Evolutionary conservation across 495 filamentous ascomycete species (phyloP).

Genomic region (Polyplosphaeria fusca): DNA sequence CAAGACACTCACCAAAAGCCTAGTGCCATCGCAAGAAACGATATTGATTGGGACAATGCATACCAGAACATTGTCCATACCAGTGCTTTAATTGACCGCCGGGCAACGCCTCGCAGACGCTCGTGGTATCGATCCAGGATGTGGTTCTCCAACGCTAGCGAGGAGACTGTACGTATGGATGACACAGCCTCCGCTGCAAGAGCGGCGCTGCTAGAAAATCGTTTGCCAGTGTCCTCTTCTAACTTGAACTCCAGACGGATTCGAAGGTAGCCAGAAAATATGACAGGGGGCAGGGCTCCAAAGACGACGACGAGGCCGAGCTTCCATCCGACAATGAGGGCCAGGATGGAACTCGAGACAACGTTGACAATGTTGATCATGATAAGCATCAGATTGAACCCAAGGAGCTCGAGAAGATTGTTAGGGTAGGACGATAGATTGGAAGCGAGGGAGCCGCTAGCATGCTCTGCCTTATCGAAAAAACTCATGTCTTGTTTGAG

Average conservation of each 20-base stretch:
- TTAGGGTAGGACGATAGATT: conserved; percentile 55
- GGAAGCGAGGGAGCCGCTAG: conserved; percentile 74
- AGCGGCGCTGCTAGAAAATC: conserved; percentile 36
- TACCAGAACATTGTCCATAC: conserved; percentile 59
- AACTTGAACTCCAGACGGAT: conserved; percentile 45
- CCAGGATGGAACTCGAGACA: conserved; percentile 33
- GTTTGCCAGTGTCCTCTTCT: conserved; percentile 31
- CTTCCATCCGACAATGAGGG: conserved; percentile 37
- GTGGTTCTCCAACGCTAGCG: conserved; percentile 44
- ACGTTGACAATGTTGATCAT: conserved; percentile 37
- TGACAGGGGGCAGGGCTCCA: conserved; percentile 33
- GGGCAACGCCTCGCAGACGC: conserved; percentile 18
- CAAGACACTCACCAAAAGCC: conserved; percentile 91
- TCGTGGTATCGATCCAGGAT: conserved; percentile 20
- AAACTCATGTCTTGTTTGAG: conserved; percentile 87
- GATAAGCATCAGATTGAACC: conserved; percentile 37
- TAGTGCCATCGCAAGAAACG: conserved; percentile 77
- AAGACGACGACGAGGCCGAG: conserved; percentile 41
- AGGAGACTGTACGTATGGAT: conserved; percentile 56
- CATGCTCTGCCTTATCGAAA: conserved; percentile 84
- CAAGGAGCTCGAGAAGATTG: conserved; percentile 36
- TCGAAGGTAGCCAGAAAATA: conserved; percentile 41
- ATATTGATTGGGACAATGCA: conserved; percentile 73
- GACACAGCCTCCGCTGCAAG: conserved; percentile 53
- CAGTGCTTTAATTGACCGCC: conserved; percentile 20